phyloP scores from a whole-genome alignment of 768 basidiomycete species.

The Podaxis sp. region DNA sequence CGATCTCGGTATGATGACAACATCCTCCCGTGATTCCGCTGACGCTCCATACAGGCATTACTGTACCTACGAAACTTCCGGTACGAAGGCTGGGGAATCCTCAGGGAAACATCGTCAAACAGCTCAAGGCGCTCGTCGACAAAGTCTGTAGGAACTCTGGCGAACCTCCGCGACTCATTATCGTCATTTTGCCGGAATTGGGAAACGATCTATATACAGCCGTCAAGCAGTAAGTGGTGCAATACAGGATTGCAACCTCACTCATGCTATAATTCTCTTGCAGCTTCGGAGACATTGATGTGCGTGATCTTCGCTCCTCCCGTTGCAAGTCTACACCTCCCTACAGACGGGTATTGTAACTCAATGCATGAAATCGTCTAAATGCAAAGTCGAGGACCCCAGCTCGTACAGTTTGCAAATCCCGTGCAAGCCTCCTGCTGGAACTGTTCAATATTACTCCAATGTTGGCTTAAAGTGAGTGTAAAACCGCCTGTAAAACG shows the following conservation, averaged over 20 bases:
- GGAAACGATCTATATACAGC: constrained; percentile 14
- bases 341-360: constrained; percentile 69
- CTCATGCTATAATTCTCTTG: not conserved
- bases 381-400: constrained; percentile 59
- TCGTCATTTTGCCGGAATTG: constrained; percentile 46
- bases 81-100: not conserved
- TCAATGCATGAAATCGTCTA: constrained; percentile 66
- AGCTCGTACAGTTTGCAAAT: not conserved
- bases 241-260: not conserved
- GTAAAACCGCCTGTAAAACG: not conserved
- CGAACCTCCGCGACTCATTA: constrained; percentile 50
- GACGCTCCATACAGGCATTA: constrained; percentile 53
- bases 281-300: constrained; percentile 63
- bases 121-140: constrained; percentile 49
- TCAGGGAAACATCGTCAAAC: constrained; percentile 24
- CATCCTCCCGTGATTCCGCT: constrained; percentile 32
- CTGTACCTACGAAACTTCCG: constrained; percentile 5
- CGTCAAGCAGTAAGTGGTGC: constrained; percentile 16
- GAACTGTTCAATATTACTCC: constrained; percentile 62
- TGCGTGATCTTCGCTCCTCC: constrained; percentile 14
- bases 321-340: not conserved
- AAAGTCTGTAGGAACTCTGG: constrained; percentile 37
- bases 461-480: constrained; percentile 76
- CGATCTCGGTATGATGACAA: constrained; percentile 50
- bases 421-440: constrained; percentile 2